These are phyloP conservation scores for Sisymbrium altissimum DNA, from an alignment of 345 rosid species.

Conservation along the genomic window DNA sequence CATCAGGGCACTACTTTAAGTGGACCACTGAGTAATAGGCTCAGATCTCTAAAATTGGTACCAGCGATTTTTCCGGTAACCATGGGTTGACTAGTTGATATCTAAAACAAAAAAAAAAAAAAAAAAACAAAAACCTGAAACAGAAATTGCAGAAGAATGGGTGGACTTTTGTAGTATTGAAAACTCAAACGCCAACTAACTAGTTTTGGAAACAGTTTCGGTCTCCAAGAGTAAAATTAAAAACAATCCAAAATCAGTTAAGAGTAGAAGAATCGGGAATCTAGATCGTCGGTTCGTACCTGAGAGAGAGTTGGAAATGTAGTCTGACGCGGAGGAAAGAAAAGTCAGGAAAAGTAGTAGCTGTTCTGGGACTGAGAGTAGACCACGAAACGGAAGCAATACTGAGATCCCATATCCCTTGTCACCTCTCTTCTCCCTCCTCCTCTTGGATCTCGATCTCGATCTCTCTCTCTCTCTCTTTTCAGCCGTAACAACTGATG, in stretches of 20 bases:
- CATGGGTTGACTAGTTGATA: neutral
- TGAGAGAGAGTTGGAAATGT: neutral
- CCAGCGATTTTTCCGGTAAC: neutral
- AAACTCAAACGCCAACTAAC: too few species aligned
- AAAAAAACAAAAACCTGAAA: too few species aligned
- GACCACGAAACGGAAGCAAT: constrained; percentile 22
- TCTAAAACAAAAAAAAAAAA: too few species aligned
- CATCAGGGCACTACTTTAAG: neutral
- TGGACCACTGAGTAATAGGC: constrained; percentile 24
- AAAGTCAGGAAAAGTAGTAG: constrained; percentile 12
- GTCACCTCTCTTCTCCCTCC: constrained; percentile 27
- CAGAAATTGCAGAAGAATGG: neutral
- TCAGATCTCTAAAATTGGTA: constrained; percentile 27
- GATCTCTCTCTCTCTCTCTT: constrained; percentile 15
- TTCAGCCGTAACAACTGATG: constrained; percentile 29
- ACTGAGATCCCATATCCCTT: constrained; percentile 31
- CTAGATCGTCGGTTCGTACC: constrained; percentile 22
- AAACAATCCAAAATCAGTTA: neutral
- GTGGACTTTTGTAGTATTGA: constrained; percentile 7
- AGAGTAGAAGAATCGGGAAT: neutral
- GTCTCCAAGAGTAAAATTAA: neutral
- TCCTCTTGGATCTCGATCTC: constrained; percentile 30
- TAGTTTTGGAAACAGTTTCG: too few species aligned
- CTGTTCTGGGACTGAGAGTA: constrained; percentile 31
- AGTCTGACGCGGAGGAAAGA: too few species aligned